Evolutionary conservation across 169 alveolate species (phyloP), one percentile per base, ranked within the genome.

Genomic region (Plasmodium gallinaceum): DNA sequence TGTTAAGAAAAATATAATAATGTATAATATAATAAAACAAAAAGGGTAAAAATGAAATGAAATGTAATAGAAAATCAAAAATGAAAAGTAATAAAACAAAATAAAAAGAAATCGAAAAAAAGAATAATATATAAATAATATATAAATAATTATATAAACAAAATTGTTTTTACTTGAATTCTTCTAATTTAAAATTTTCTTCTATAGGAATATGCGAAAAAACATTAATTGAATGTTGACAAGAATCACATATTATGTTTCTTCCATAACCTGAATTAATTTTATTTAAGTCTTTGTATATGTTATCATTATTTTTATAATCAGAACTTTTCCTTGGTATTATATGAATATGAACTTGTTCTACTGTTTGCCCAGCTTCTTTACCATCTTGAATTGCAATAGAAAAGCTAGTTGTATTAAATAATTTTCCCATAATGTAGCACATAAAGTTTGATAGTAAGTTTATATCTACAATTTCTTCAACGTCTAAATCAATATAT

Each of bases 341-440:
- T 48, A 97, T 76, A 76, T 97, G 98, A 12, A 96, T 94, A 92
- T 97, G 98, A 16, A 96, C 93, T 76, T 97, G 98, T 0, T 95
- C 95, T n/a, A 97, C 96, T 5, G 98, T 96, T 93, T 96, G 98
- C 0, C 98, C 98, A 2, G 98, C 97, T 20, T 93, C 98, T 68
- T 90, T 92, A 12, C 98, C 98, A 88, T 97, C 98, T 94, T 97
- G 96, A 18, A 93, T 70, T 9, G 76, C 86, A 32, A 72, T 46
- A 26, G 88, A 70, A 46, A 85, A 57, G 18, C 51, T 26, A 7
- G 64, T 58, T 14, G 88, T 65, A 60, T 74, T 74, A 65, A 39
- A 61, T 73, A 87, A 26, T 43, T 32, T 46, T 1, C 88, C 92
- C 78, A 73, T 71, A n/a, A 73, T 66, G 70, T 87, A 68, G 62